Conservation (phyloP, 257 asterid genomes). For the Przewalskia tangutica region DNA sequence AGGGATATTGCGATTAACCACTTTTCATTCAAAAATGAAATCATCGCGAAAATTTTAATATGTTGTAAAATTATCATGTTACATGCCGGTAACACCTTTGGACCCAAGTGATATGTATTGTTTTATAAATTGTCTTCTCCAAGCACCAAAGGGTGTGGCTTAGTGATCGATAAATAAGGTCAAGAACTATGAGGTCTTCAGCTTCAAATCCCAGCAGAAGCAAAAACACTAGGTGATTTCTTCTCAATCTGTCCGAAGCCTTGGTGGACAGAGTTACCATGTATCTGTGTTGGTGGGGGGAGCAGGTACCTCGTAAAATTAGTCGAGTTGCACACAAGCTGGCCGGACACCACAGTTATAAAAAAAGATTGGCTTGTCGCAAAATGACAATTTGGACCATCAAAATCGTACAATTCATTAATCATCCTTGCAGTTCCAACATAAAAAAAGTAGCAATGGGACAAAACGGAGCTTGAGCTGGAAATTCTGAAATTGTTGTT, state of each 20-base stretch:
- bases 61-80: too few relatives aligned
- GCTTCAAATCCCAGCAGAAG: not conserved
- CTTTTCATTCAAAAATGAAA: too few relatives aligned
- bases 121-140: not conserved
- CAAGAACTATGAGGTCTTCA: not conserved
- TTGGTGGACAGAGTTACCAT: too few relatives aligned
- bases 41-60: too few relatives aligned
- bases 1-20: too few relatives aligned
- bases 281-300: not conserved
- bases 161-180: not conserved
- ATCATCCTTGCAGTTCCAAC: not conserved
- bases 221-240: not conserved
- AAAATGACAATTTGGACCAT: not conserved
- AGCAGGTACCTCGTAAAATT: not conserved
- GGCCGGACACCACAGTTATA: not conserved
- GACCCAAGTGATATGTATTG: not conserved
- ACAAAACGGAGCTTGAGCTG: not conserved
- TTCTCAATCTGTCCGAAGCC: too few relatives aligned
- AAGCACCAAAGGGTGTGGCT: not conserved
- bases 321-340: not conserved
- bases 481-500: not conserved
- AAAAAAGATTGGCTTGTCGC: not conserved
- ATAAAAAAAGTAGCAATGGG: not conserved
- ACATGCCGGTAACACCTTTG: not conserved
- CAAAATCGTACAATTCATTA: not conserved